Base-by-base conservation (phyloP, 1,139 yeast species). In the Protomyces inouyei region DNA sequence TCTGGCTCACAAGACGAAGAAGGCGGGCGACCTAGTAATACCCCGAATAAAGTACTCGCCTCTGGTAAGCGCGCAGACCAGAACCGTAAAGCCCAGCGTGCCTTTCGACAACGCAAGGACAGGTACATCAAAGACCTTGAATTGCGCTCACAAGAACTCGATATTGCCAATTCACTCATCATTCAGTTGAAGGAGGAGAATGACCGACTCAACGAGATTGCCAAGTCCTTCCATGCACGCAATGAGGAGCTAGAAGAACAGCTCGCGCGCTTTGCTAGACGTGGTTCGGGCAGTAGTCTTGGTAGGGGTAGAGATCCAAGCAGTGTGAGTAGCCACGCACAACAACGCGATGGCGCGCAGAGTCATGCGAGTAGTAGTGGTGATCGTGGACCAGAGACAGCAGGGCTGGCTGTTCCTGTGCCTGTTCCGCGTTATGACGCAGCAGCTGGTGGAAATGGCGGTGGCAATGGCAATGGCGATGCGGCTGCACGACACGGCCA, bases 81-180 rank as follows among this genome's bases (percentile, higher is more conserved):
- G 76, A 93, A 93, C 75, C 82, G 98, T 72, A 97, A 97, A 6
- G 98, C 98, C 23, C 98, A 93, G 76, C 80, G 98, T 65, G 98
- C 98, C 9, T 93, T 91, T 76, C 80, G 98, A 67, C 98, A 93
- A 75, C 83, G 98, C 69, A 93, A 93, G 75, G 98, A 93, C 74
- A 81, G 81, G 65, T 90, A 88, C 72, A 82, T 93, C 85, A 83
- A 85, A 72, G 97, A 91, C 68, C 80, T 93, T 67, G 97, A 92
- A 73, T 16, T 51, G 52, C 52, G 57, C 16, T 46, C 61, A 8
- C 60, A 51, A 18, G 61, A 61, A 35, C 38, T 61, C 9, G 65
- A 60, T 25, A 55, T 53, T 23, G 59, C 66, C 28, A 66, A 55
- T 23, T 86, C 85, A 64, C 85, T 88, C 70, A 95, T 92, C 21